Evolutionary conservation across 1,284 basidiomycete genomes (phyloP).

Genomic region (Cutaneotrichosporon cutaneum): DNA sequence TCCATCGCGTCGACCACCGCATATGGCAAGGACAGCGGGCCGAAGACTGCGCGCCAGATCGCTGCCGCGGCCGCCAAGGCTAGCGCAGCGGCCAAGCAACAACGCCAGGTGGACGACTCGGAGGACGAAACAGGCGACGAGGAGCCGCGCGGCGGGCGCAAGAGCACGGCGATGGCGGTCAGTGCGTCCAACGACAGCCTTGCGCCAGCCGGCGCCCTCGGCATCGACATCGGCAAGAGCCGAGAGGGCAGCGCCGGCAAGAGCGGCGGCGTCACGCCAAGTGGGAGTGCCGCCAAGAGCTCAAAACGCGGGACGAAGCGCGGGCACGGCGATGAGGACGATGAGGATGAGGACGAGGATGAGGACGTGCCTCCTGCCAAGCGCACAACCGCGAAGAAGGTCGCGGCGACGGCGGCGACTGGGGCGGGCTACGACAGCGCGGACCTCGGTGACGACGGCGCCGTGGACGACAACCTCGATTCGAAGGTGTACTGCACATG

Average conservation of each 20-base stretch:
- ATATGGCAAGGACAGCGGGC: conserved; percentile 35
- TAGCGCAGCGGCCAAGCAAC: conserved; percentile 26
- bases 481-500: conserved; percentile 84
- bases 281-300: neutral
- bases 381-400: conserved; percentile 24
- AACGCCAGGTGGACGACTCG: conserved; percentile 31
- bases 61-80: conserved; percentile 47
- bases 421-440: conserved; percentile 22
- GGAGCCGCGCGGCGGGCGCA: conserved; percentile 12
- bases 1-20: conserved; percentile 43
- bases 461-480: conserved; percentile 57
- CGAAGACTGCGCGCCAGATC: conserved; percentile 48
- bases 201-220: conserved; percentile 20
- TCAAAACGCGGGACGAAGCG: conserved; percentile 32
- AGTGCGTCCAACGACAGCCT: conserved; percentile 34
- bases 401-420: neutral
- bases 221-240: conserved; percentile 23
- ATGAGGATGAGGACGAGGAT: conserved; percentile 41
- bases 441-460: conserved; percentile 47
- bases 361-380: conserved; percentile 31
- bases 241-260: conserved; percentile 23
- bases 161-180: conserved; percentile 30
- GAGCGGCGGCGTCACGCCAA: conserved; percentile 10
- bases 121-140: conserved; percentile 40
- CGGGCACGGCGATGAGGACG: conserved; percentile 32